Percentiles rank a stretch among this genome's conserved stretches.
Conservation (phyloP, 345 rosid genomes). For the Salix viminalis region DNA sequence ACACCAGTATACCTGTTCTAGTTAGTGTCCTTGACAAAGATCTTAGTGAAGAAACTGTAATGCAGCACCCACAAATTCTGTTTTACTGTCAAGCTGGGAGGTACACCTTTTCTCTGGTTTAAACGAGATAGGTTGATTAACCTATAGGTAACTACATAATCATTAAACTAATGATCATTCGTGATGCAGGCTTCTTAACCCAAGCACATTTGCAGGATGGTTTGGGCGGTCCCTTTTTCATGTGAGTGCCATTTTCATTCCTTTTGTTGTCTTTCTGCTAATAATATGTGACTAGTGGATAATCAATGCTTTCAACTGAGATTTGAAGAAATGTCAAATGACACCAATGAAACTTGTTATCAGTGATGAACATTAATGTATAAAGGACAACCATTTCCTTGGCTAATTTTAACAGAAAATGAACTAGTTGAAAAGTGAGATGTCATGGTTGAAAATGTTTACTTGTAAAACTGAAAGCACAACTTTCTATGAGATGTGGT, state of each 20-base stretch:
- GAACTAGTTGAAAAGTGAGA: conserved; percentile 4
- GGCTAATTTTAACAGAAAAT: background rate
- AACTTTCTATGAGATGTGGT: background rate
- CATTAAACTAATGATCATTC: conserved; percentile 15
- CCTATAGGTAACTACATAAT: background rate
- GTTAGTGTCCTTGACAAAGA: conserved; percentile 94
- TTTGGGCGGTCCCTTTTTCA: conserved; percentile 95
- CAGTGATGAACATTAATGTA: background rate
- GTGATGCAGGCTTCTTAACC: conserved; percentile 83
- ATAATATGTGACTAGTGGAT: background rate
- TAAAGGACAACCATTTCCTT: background rate
- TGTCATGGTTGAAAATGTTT: background rate
- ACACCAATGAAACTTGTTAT: background rate
- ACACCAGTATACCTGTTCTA: conserved; percentile 91
- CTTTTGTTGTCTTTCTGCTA: background rate
- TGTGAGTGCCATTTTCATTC: conserved; percentile 42
- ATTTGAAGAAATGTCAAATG: background rate
- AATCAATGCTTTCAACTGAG: background rate
- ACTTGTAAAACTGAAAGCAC: background rate
- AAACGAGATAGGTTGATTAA: background rate
- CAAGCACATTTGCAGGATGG: conserved; percentile 99
- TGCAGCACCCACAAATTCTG: conserved; percentile 97
- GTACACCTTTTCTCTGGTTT: conserved; percentile 28
- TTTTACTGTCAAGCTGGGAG: conserved; percentile 99
- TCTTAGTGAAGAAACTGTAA: conserved; percentile 82